Evolutionary conservation across 306 rosid species (phyloP).

Genomic region (Purshia tridentata): DNA sequence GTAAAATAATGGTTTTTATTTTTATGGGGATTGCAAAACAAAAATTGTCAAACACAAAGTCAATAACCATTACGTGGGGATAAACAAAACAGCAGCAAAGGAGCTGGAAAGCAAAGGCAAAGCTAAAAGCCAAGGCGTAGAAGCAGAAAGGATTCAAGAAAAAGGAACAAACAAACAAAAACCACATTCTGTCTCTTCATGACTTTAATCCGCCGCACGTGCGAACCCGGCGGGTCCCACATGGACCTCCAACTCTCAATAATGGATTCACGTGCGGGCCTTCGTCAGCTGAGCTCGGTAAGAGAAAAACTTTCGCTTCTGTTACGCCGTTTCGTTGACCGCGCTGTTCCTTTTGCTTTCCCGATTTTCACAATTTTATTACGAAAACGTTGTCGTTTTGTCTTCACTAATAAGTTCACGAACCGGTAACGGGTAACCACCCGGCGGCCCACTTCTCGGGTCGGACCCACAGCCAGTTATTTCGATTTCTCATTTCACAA

Average conservation of each 20-base stretch:
- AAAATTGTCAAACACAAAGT: constrained; percentile 43
- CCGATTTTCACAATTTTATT: not conserved
- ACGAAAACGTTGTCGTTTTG: no score
- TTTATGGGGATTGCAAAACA: constrained; percentile 45
- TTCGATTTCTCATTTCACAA: not conserved
- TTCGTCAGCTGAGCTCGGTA: constrained; percentile 34
- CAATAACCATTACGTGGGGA: constrained; percentile 30
- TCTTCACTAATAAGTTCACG: no score
- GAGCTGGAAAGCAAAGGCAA: constrained; percentile 1
- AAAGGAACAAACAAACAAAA: not conserved
- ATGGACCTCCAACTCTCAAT: constrained; percentile 5
- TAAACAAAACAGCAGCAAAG: constrained; percentile 15
- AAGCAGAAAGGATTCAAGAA: not conserved
- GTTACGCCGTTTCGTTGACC: constrained; percentile 65
- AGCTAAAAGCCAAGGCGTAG: no score
- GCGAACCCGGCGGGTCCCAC: constrained; percentile 48
- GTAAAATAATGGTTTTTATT: not conserved
- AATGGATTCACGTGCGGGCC: constrained; percentile 69
- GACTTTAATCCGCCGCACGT: constrained; percentile 47
- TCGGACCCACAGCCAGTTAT: not conserved
- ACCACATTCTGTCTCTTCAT: constrained; percentile 41
- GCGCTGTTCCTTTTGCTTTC: constrained; percentile 33
- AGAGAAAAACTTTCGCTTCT: constrained; percentile 37
- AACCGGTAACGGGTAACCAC: no score
- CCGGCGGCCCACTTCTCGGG: no score